Evolutionary conservation across 108 stramenopile genomes (phyloP).

Genomic region (Pseudonitzschia multiseries): DNA sequence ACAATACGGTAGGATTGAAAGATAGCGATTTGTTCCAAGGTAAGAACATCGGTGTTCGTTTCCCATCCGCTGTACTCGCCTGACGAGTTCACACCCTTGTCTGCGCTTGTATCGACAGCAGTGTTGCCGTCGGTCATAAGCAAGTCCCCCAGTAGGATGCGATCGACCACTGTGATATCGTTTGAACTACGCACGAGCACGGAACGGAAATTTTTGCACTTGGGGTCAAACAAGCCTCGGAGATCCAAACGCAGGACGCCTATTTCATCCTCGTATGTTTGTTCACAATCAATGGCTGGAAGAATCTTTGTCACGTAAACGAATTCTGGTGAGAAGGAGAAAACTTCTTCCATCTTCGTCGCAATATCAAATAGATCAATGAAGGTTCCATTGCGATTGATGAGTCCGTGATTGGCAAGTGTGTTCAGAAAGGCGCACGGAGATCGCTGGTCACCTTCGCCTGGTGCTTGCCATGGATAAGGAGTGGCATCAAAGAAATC

Average conservation of each 20-base stretch:
- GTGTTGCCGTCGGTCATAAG: not conserved
- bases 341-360: not conserved
- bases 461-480: slow-evolving; percentile 4
- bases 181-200: not conserved
- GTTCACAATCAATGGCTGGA: slow-evolving; percentile 6
- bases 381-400: slow-evolving; percentile 20
- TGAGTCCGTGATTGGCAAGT: slow-evolving; percentile 26
- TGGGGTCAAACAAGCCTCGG: not conserved
- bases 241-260: slow-evolving; percentile 12
- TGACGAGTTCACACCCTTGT: not conserved
- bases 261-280: slow-evolving; percentile 5
- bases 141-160: not conserved
- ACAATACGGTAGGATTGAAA: slow-evolving; percentile 4
- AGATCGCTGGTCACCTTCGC: slow-evolving; percentile 6
- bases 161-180: not conserved
- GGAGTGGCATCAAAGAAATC: not conserved
- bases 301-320: not conserved
- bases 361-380: slow-evolving; percentile 11
- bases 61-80: not conserved
- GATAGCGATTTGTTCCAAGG: not conserved
- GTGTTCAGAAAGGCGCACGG: slow-evolving; percentile 19
- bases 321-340: not conserved
- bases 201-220: slow-evolving; percentile 9
- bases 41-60: not conserved
- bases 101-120: not conserved